Evolutionary conservation across 225 moss, liverwort and hornwort genomes (phyloP).

Genomic region (Marchantia polymorpha): DNA sequence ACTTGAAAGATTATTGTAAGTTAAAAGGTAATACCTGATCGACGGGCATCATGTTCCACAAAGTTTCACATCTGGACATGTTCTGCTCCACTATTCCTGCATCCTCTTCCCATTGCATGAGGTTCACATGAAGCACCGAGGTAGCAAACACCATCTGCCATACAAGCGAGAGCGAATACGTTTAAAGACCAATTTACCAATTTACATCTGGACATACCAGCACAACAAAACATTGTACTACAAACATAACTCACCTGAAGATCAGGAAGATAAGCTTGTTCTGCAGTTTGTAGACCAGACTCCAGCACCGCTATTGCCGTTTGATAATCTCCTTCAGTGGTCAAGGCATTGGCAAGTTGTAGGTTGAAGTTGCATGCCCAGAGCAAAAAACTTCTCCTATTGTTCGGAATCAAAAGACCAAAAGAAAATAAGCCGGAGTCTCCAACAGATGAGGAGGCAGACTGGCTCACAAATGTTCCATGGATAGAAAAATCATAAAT

Average conservation of each 20-base stretch:
- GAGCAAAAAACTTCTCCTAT: conserved; percentile 64
- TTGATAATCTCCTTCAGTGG: conserved; percentile 72
- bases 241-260: conserved; percentile 53
- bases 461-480: background rate
- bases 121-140: conserved; percentile 78
- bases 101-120: conserved; percentile 93
- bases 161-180: background rate
- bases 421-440: background rate
- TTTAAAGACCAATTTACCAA: background rate
- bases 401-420: background rate
- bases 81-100: conserved; percentile 53
- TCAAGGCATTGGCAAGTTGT: conserved; percentile 89
- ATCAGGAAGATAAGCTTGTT: conserved; percentile 64
- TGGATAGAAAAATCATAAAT: no score
- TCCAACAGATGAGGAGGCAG: background rate
- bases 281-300: conserved; percentile 58
- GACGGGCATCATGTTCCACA: conserved; percentile 60
- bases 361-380: conserved; percentile 98
- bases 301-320: conserved; percentile 70
- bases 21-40: conserved; percentile 41
- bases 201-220: background rate
- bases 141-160: conserved; percentile 85
- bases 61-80: conserved; percentile 57
- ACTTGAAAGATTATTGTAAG: background rate
- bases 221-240: background rate